These are phyloP conservation scores for Solanum rostratum DNA, from an alignment of 257 asterid genomes.

Conservation along the genomic window DNA sequence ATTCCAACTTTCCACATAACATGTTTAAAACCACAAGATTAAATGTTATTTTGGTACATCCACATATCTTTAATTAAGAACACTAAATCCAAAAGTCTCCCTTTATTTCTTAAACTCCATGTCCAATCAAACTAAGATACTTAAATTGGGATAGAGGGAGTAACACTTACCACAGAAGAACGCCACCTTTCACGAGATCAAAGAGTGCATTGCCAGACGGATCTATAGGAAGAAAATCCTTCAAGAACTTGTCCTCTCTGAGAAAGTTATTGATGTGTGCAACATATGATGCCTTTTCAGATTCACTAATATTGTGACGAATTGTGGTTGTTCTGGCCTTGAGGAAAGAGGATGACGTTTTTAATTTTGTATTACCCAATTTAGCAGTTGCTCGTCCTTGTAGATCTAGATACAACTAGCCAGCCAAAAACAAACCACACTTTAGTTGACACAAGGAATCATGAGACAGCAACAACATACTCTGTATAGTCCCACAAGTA, in stretches of 20 bases:
- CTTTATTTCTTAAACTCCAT: neutral
- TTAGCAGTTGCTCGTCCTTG: conserved; percentile 38
- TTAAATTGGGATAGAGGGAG: neutral
- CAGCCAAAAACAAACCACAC: neutral
- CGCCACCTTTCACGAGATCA: conserved; percentile 85
- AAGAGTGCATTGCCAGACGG: conserved; percentile 63
- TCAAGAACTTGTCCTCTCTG: conserved; percentile 52
- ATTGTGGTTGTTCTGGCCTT: conserved; percentile 74
- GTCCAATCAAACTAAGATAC: neutral
- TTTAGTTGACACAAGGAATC: neutral
- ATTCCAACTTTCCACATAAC: neutral
- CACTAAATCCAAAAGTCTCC: neutral
- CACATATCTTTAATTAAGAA: neutral
- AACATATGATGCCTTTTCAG: conserved; percentile 69
- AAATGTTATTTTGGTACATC: neutral
- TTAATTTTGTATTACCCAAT: conserved; percentile 23
- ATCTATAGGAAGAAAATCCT: conserved; percentile 79
- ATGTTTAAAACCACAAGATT: neutral
- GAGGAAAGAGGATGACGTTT: conserved; percentile 64
- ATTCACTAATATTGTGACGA: conserved; percentile 80
- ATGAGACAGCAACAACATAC: neutral
- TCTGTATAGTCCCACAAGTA: neutral
- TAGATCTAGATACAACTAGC: conserved; percentile 41
- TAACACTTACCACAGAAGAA: conserved; percentile 61
- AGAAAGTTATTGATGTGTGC: conserved; percentile 77